A percentile compares a stretch with the other conserved stretches of the same genome.
phyloP scores from a whole-genome alignment of 108 stramenopile genomes.

The Discostella stelligeroides region DNA sequence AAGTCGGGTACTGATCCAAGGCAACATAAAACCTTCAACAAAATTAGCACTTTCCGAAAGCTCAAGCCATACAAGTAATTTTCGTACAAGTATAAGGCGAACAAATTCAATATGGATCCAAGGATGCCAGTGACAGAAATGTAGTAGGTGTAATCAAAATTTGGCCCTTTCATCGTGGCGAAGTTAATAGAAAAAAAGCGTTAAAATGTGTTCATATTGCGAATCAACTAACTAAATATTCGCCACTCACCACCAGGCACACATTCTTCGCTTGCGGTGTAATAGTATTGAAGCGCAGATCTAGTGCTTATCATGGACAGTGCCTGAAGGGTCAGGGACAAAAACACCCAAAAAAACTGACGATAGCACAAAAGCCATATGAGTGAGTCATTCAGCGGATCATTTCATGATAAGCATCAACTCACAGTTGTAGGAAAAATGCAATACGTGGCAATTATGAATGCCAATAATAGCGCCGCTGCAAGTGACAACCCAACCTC shows the following conservation, averaged over 20 bases:
- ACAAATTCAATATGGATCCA: slow-evolving; percentile 40
- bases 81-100: slow-evolving; percentile 45
- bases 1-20: slow-evolving; percentile 43
- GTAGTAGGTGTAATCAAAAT: slow-evolving; percentile 53
- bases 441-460: slow-evolving; percentile 26
- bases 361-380: no score
- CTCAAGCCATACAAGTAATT: slow-evolving; percentile 33
- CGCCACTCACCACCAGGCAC: slow-evolving; percentile 35
- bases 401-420: no score
- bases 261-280: slow-evolving; percentile 38
- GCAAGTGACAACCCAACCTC: slow-evolving; percentile 33
- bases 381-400: no score
- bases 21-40: slow-evolving; percentile 43
- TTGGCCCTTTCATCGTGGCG: slow-evolving; percentile 16
- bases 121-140: slow-evolving; percentile 50
- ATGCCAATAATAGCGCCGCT: slow-evolving; percentile 25
- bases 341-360: slow-evolving; percentile 34
- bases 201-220: neutral
- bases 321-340: slow-evolving; percentile 32
- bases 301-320: slow-evolving; percentile 31
- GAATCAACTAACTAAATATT: neutral
- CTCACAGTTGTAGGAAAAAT: slow-evolving; percentile 26
- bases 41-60: slow-evolving; percentile 42
- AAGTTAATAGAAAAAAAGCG: neutral
- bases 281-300: slow-evolving; percentile 40